A percentile compares a stretch with the other conserved stretches of the same genome.
phyloP scores from a whole-genome alignment of 2,329 filamentous ascomycete genomes.

The Neocatenulostroma microsporum region DNA sequence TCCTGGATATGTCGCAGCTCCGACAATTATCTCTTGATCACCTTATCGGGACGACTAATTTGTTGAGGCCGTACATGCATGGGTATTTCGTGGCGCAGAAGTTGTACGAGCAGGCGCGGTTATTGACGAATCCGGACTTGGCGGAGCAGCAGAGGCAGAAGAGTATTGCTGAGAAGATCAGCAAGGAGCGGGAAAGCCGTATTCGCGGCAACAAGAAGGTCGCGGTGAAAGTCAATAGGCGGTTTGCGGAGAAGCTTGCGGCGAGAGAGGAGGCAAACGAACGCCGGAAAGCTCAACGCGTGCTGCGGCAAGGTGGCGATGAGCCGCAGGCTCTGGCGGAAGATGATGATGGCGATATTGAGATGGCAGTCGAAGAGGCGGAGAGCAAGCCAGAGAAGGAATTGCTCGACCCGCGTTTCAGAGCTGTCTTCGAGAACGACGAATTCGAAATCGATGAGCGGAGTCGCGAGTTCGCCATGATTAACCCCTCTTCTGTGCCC shows the following conservation, averaged over 20 bases:
- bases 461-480: constrained; percentile 73
- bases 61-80: constrained; percentile 96
- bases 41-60: constrained; percentile 78
- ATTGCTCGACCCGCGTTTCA: constrained; percentile 80
- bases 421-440: constrained; percentile 80
- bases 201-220: constrained; percentile 95
- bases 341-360: constrained; percentile 33
- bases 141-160: constrained; percentile 90
- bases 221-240: constrained; percentile 79
- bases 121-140: constrained; percentile 89
- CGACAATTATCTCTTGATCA: constrained; percentile 79
- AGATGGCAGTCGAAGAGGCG: constrained; percentile 47
- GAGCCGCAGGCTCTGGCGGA: constrained; percentile 26
- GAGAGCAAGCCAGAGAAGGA: constrained; percentile 38
- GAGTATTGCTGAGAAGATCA: constrained; percentile 87
- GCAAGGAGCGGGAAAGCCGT: constrained; percentile 90
- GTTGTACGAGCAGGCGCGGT: constrained; percentile 85
- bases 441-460: constrained; percentile 89
- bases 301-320: constrained; percentile 54
- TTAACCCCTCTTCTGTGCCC: constrained; percentile 74
- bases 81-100: constrained; percentile 96
- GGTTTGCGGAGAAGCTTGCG: constrained; percentile 54
- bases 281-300: constrained; percentile 37
- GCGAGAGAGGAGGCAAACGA: constrained; percentile 63
- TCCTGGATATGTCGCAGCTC: constrained; percentile 81